Evolutionary conservation across 2,329 filamentous ascomycete species (phyloP), one percentile per base, ranked within the genome.

Genomic region (Blastomyces gilchristii): DNA sequence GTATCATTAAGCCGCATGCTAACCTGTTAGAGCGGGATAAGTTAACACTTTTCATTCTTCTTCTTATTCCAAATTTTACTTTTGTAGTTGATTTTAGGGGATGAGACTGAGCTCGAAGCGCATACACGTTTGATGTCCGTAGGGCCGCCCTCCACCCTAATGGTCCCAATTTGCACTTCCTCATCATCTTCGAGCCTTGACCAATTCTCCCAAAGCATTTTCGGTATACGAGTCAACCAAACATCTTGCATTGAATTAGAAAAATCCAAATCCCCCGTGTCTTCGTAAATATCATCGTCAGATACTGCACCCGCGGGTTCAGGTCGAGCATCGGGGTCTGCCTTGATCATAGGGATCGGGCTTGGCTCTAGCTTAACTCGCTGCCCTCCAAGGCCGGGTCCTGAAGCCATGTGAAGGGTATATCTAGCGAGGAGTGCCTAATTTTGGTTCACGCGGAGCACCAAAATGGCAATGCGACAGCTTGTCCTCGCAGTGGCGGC

Each of bases 131-230:
- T 79, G 31, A 78, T 73, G 66, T 81, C 76, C 18, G 82, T 81
- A 65, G 84, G 79, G 31, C 81, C 77, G n/a, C 82, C 83, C 53
- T 81, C 79, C 11, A 85, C 79, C 68, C 82, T 78, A 70, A 96
- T 80, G 39, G 85, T 93, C 54, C 91, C 91, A 67, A 96, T 84
- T 72, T 88, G 83, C 66, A 96, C 88, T 76, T 92, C 88, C 63
- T 88, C 87, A 68, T 95, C 87, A 66, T 93, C 89, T 69, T 90
- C 87, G 16, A 95, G 77, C 68, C 86, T 82, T 37, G 79, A 78
- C 89, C 91, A 95, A 54, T 87, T 83, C 68, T 93, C 85, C 86
- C 90, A 94, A 63, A 96, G 81, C 72, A 89, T 88, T 67, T 86
- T 85, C 25, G 91, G 91, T 53, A 96, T 81, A 67, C 90, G 87